phyloP scores from a whole-genome alignment of 768 basidiomycete genomes.

The Asterophora lycoperdoides region DNA sequence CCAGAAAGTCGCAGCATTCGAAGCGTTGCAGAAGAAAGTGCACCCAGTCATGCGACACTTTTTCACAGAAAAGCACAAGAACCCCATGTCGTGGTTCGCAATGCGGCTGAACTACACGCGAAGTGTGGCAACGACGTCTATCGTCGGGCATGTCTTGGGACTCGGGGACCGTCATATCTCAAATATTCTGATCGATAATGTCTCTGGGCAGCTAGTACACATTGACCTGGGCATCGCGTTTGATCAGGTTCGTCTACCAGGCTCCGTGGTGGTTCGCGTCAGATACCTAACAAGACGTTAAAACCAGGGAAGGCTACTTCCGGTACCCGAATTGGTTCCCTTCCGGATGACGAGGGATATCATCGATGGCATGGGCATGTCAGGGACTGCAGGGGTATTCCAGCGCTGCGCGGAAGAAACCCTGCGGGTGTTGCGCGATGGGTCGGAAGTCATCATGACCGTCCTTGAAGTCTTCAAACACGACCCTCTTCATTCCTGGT shows the following conservation, averaged over 20 bases:
- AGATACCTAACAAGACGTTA: slow-evolving; percentile 4
- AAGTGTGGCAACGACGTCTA: slow-evolving; percentile 90
- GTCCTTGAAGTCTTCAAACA: slow-evolving; percentile 96
- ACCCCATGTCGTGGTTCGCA: slow-evolving; percentile 86
- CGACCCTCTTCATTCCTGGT: slow-evolving; percentile 95
- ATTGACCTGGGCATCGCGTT: slow-evolving; percentile 98
- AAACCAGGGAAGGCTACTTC: slow-evolving; percentile 70
- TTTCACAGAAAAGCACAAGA: slow-evolving; percentile 87
- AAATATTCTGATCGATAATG: slow-evolving; percentile 86
- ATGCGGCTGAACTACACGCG: slow-evolving; percentile 88
- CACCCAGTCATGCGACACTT: slow-evolving; percentile 91
- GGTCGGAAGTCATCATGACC: slow-evolving; percentile 86
- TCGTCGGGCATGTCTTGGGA: slow-evolving; percentile 89
- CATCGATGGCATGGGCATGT: slow-evolving; percentile 88
- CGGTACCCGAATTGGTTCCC: slow-evolving; percentile 83
- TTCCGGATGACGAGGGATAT: slow-evolving; percentile 94
- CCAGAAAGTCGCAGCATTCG: slow-evolving; percentile 26
- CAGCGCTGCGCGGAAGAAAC: slow-evolving; percentile 95
- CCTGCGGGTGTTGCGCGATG: slow-evolving; percentile 80
- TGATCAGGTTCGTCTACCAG: slow-evolving; percentile 61
- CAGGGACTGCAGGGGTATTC: slow-evolving; percentile 92
- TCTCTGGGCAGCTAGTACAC: slow-evolving; percentile 84
- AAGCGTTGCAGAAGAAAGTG: slow-evolving; percentile 40
- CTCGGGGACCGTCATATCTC: slow-evolving; percentile 89
- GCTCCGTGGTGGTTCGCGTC: not conserved